A percentile compares a stretch with the other conserved stretches of the same genome.
phyloP scores from a whole-genome alignment of 148 eudicot genomes.

The Selenicereus undatus region DNA sequence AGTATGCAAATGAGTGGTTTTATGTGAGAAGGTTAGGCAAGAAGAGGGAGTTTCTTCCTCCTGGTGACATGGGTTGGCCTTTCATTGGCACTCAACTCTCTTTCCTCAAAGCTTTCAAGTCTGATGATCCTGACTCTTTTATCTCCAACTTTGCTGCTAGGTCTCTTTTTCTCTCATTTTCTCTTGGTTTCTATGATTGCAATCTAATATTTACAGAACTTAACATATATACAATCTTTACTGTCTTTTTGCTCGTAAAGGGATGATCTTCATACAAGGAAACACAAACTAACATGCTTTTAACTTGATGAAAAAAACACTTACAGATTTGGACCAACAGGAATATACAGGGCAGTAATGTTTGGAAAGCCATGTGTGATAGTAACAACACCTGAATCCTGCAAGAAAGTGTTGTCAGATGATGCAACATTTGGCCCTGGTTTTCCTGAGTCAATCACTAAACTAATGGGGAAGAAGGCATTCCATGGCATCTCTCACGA shows the following conservation, averaged over 20 bases:
- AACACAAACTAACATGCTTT: neutral
- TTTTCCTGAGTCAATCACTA: conserved; percentile 38
- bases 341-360: conserved; percentile 39
- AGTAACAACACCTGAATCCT: conserved; percentile 28
- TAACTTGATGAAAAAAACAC: neutral
- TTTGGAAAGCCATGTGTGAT: conserved; percentile 13
- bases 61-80: conserved; percentile 57
- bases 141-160: conserved; percentile 33
- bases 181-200: neutral
- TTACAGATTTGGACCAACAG: conserved; percentile 35
- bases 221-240: no score
- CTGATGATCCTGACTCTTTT: conserved; percentile 43
- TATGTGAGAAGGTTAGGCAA: conserved; percentile 33
- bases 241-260: neutral
- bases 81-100: conserved; percentile 41
- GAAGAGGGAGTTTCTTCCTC: conserved; percentile 31
- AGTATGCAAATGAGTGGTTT: conserved; percentile 40
- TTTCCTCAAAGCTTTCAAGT: conserved; percentile 44
- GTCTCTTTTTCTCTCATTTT: conserved; percentile 14
- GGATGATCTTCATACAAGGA: no score
- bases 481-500: conserved; percentile 36
- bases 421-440: conserved; percentile 40
- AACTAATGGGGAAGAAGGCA: conserved; percentile 43
- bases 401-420: conserved; percentile 33
- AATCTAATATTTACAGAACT: no score